Evolutionary conservation across 441 rosid genomes (phyloP).

Genomic region (Cnidoscolus chayamansa): DNA sequence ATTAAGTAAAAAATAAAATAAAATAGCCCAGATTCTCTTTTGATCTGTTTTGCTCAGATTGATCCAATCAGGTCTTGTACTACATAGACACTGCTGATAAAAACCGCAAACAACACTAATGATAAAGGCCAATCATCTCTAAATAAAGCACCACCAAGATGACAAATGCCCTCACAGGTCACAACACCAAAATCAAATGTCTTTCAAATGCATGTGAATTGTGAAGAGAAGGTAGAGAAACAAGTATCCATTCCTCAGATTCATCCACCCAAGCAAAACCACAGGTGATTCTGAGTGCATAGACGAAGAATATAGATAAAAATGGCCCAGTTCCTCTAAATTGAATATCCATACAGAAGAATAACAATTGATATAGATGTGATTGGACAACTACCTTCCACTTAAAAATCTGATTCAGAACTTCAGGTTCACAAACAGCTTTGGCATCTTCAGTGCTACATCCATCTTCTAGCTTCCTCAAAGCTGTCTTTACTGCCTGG

Average conservation of each 20-base stretch:
- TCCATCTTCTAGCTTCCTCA: slow-evolving; percentile 63
- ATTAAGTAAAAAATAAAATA: background rate
- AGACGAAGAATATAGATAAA: background rate
- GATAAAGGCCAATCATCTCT: background rate
- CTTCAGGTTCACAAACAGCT: slow-evolving; percentile 79
- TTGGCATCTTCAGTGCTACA: slow-evolving; percentile 74
- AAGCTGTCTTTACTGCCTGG: slow-evolving; percentile 84
- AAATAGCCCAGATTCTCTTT: background rate
- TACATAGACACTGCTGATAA: background rate
- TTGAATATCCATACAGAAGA: background rate
- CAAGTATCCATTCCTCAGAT: background rate
- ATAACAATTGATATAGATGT: background rate
- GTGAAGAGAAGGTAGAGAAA: background rate
- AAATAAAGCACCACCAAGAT: background rate
- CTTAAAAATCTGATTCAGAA: slow-evolving; percentile 62
- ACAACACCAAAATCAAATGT: slow-evolving; percentile 1
- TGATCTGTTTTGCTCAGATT: background rate
- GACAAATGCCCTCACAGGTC: background rate
- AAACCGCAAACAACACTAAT: too few species aligned
- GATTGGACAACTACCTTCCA: slow-evolving; percentile 70
- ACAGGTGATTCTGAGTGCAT: background rate
- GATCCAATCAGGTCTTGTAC: background rate
- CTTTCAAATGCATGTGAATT: slow-evolving; percentile 8
- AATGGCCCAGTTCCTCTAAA: background rate
- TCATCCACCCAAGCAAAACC: background rate